A percentile compares a stretch with the other conserved stretches of the same genome.
Conservation (phyloP, 2,329 filamentous ascomycete species). For the Aspergillus chevalieri region DNA sequence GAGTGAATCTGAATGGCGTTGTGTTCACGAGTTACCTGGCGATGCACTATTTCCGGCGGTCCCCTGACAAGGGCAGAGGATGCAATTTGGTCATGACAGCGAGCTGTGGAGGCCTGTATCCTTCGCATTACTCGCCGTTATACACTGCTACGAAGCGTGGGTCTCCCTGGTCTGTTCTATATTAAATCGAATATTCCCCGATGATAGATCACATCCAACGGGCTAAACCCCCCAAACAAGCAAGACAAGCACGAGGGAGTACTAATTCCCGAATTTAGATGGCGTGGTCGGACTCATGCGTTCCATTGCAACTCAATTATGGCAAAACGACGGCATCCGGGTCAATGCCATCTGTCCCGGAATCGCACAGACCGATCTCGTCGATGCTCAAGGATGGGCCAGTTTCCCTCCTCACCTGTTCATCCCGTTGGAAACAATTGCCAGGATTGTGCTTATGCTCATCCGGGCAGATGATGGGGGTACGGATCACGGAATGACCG, state of each 20-base stretch:
- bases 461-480: constrained; percentile 1
- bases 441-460: constrained; percentile 1
- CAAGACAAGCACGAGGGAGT: background rate
- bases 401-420: constrained; percentile 20
- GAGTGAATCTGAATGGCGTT: constrained; percentile 38
- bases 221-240: background rate
- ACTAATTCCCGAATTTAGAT: constrained; percentile 3
- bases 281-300: constrained; percentile 35
- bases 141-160: constrained; percentile 34
- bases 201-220: background rate
- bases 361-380: constrained; percentile 32
- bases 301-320: constrained; percentile 28
- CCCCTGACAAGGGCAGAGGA: constrained; percentile 13
- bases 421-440: constrained; percentile 7
- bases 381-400: constrained; percentile 27
- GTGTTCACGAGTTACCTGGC: constrained; percentile 37
- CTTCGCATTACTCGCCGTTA: constrained; percentile 26
- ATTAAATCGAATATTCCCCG: background rate
- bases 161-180: constrained; percentile 1
- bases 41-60: constrained; percentile 35
- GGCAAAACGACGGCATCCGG: constrained; percentile 28
- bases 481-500: constrained; percentile 2
- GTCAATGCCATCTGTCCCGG: constrained; percentile 27
- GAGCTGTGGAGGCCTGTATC: constrained; percentile 35
- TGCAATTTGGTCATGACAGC: constrained; percentile 30